Percentiles rank a stretch among this genome's conserved stretches.
Conservation (phyloP, 495 filamentous ascomycete species). For the Neurospora hispaniola region DNA sequence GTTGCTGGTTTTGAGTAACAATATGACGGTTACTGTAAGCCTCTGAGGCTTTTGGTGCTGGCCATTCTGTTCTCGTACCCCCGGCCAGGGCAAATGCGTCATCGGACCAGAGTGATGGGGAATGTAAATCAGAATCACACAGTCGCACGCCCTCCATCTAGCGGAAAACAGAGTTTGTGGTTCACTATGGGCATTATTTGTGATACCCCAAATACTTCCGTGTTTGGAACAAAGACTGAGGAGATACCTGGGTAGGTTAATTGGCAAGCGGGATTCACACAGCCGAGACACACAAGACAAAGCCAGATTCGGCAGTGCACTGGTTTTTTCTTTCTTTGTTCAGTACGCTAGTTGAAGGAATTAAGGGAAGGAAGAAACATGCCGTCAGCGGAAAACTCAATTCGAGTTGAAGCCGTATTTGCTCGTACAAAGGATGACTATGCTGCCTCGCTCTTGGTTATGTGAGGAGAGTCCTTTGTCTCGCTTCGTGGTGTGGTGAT, state of each 20-base stretch:
- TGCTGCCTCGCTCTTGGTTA: neutral
- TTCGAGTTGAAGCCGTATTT: neutral
- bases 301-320: neutral
- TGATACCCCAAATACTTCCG: neutral
- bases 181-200: neutral
- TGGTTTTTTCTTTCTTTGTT: neutral
- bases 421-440: neutral
- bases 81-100: neutral
- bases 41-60: slow-evolving; percentile 30
- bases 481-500: neutral
- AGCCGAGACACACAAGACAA: neutral
- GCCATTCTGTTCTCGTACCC: no score
- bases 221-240: neutral
- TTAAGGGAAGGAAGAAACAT: neutral
- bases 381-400: neutral
- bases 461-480: neutral
- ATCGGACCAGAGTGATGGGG: neutral
- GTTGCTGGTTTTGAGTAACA: slow-evolving; percentile 77
- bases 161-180: neutral
- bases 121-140: neutral
- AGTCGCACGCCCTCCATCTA: neutral
- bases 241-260: neutral
- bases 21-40: slow-evolving; percentile 83
- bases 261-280: neutral
- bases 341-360: neutral